Conservation (phyloP, 108 stramenopile species). For the Cyclotella kingstonii region DNA sequence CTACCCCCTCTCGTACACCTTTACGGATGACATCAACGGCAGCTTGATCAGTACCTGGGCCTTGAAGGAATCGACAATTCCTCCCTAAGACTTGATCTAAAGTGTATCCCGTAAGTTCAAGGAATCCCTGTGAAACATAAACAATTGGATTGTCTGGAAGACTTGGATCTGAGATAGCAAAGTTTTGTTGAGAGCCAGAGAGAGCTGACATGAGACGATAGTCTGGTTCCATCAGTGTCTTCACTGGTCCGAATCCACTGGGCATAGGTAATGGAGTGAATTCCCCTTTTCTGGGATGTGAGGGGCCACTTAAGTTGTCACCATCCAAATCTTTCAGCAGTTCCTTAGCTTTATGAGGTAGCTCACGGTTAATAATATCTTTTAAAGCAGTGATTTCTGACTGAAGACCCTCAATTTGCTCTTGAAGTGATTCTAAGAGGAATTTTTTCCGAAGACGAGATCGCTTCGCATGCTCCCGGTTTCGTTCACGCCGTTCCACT, state of each 20-base stretch:
- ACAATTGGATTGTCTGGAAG: conserved; percentile 97
- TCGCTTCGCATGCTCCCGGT: conserved; percentile 94
- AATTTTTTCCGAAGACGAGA: conserved; percentile 97
- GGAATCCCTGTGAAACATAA: conserved; percentile 89
- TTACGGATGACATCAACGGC: conserved; percentile 86
- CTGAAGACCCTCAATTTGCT: conserved; percentile 90
- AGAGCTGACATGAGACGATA: conserved; percentile 84
- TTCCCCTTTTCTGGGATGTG: conserved; percentile 52
- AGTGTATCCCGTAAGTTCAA: conserved; percentile 94
- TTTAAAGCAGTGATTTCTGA: conserved; percentile 76
- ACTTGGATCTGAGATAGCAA: conserved; percentile 95
- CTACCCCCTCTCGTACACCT: conserved; percentile 81
- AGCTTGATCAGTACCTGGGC: conserved; percentile 89
- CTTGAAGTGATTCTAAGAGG: conserved; percentile 91
- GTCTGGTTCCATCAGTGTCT: conserved; percentile 90
- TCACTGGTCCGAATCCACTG: conserved; percentile 88
- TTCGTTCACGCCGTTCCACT: conserved; percentile 81
- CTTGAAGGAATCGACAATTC: conserved; percentile 98
- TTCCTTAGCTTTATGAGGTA: conserved; percentile 60
- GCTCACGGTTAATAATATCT: conserved; percentile 57
- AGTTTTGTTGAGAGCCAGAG: conserved; percentile 93
- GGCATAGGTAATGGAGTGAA: conserved; percentile 88
- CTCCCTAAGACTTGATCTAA: conserved; percentile 91
- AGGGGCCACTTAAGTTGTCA: conserved; percentile 16
- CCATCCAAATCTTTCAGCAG: conserved; percentile 49